Conservation (phyloP, 2,329 filamentous ascomycete species). For the Pseudonectria buxi region DNA sequence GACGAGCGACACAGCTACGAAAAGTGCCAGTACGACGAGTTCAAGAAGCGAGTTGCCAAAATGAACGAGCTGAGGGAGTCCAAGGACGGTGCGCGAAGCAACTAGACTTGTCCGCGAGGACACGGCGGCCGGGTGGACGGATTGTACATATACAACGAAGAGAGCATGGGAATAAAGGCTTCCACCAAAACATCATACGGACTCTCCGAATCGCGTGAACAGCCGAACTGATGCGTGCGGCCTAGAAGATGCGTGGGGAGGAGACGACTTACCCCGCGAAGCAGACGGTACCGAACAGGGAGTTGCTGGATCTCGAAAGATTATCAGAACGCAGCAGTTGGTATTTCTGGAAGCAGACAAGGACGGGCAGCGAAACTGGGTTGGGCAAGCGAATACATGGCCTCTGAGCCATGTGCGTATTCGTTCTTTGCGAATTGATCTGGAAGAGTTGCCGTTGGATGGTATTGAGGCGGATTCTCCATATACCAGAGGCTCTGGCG, state of each 20-base stretch:
- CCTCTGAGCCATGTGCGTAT: too few relatives aligned
- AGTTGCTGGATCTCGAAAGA: too few relatives aligned
- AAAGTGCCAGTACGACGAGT: conserved; percentile 98
- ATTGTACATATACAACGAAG: conserved; percentile 27
- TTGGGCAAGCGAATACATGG: too few relatives aligned
- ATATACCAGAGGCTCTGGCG: too few relatives aligned
- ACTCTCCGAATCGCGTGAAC: conserved; percentile 12
- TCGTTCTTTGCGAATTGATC: too few relatives aligned
- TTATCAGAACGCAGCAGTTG: too few relatives aligned
- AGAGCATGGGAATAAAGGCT: conserved; percentile 19
- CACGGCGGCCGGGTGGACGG: conserved; percentile 12
- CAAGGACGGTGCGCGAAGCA: conserved; percentile 79
- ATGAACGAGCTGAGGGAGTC: conserved; percentile 92
- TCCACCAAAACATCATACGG: conserved; percentile 14
- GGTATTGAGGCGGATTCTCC: too few relatives aligned
- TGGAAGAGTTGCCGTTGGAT: too few relatives aligned
- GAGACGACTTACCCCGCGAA: background rate
- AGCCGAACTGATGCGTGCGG: conserved; percentile 3
- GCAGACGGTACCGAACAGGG: background rate
- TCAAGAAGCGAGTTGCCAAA: conserved; percentile 96
- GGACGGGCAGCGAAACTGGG: too few relatives aligned
- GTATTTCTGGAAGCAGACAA: too few relatives aligned
- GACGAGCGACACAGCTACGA: conserved; percentile 96
- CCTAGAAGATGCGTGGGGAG: conserved; percentile 1
- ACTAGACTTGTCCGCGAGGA: conserved; percentile 41